Evolutionary conservation across 176 grass and related monocot species (phyloP), one percentile per base, ranked within the genome.

Genomic region (Olyra latifolia): DNA sequence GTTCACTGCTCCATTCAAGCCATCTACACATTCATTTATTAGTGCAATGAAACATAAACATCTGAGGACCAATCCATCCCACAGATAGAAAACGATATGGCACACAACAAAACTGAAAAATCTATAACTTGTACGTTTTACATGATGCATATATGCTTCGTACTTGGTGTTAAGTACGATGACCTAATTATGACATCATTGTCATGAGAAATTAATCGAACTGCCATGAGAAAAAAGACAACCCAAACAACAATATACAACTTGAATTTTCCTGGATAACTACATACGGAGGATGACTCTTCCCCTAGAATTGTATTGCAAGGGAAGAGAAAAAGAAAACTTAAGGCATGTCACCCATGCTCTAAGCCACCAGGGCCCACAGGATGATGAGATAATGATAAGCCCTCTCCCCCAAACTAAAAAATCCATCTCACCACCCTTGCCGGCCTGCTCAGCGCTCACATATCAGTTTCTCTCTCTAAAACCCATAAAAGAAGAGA

Each of bases 351-450:
- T 44, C 70, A 66, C 12, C 12, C 4, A 20, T 62, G 25, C 39
- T 57, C 20, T 43, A 24, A 47, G 17, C 6, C 9, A 8, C 60
- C 0, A 8, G 79, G 52, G 6, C 30, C 66, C 68, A 30, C 25
- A 72, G 49, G 65, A 85, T 84, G 82, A 88, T 91, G 85, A 53
- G 80, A 88, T 50, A 82, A 91, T 88, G 89, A 88, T 86, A 39
- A 77, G 20, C 24, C 55, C 77, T 27, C 53, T 35, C 46, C 24
- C 30, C 53, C 24, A 38, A 38, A 48, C 47, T 4, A 45, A 66
- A 81, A 62, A 27, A 22, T 55, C 82, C 67, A 66, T 47, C 59
- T 15, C 69, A 63, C 28, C 38, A 38, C 60, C 72, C 27, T 49
- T 14, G 44, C 17, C 14, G 46, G 46, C 16, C 17, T 50, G 48